Base-by-base conservation (phyloP, 192 early-diverging fungal species). In the Podila clonocystis region DNA sequence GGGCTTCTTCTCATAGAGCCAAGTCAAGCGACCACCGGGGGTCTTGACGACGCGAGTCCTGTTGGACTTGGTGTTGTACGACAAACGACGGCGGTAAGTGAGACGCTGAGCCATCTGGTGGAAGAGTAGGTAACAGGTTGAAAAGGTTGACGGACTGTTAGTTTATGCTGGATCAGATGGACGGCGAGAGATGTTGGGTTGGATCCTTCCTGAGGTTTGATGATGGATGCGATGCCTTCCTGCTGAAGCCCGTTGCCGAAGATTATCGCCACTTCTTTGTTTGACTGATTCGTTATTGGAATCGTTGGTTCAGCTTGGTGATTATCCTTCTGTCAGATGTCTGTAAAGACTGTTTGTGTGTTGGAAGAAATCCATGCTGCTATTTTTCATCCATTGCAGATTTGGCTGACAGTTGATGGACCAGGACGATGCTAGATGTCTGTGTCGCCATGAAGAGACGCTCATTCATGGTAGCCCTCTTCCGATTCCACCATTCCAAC, bases 51-150 rank as follows among this genome's bases (percentile, higher is more conserved):
- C 86, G 74, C 89, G 83, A 85, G 87, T 90, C 87, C 93, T 91
- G 91, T 96, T 96, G 66, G 93, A 94, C 89, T 92, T 92, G 85
- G 94, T 95, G 93, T 95, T 95, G 93, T 95, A 95, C 62, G 94
- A 94, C 60, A 93, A 84, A 71, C 92, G 89, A 74, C 94, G 89
- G 77, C 94, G 89, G 91, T 94, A 95, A 63, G 89, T 95, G 64
- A 94, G 89, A 86, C 94, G 92, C 87, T 85, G 91, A 93, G 84
- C 94, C 95, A 91, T 96, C 94, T 91, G 95, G 94, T 68, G 92
- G 11, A 91, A 55, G n/a, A 55, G n/a, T n/a, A 55, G 52, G 8
- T 22, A 24, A 17, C 34, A 55, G 9, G 52, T 8, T 9, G 24
- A 52, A 17, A 20, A 52, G 17, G 24, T 55, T 24, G 24, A 55